Percentiles rank a stretch among this genome's conserved stretches.
These are phyloP conservation scores for Elsinoe ampelina DNA, from an alignment of 2,329 filamentous ascomycete genomes.

Conservation along the genomic window DNA sequence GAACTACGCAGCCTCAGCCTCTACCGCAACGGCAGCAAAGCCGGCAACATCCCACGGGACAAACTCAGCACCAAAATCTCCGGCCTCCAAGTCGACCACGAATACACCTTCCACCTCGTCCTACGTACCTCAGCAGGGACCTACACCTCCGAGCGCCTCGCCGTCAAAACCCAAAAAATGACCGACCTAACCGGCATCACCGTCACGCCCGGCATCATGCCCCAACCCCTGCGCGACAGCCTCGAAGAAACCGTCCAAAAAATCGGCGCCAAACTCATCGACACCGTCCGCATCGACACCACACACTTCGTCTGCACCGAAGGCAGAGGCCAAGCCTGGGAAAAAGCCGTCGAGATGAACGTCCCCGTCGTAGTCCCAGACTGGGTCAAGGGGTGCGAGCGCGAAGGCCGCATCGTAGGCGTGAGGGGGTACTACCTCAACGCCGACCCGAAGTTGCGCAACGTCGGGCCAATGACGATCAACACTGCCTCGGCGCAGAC, in stretches of 20 bases:
- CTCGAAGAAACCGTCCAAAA: slow-evolving; percentile 68
- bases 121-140: slow-evolving; percentile 85
- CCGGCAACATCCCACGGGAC: slow-evolving; percentile 83
- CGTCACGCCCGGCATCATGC: slow-evolving; percentile 81
- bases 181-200: slow-evolving; percentile 93
- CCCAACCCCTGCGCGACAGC: slow-evolving; percentile 60
- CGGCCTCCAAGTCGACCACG: slow-evolving; percentile 88
- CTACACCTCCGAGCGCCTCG: slow-evolving; percentile 71
- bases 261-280: slow-evolving; percentile 86
- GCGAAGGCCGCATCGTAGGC: slow-evolving; percentile 82
- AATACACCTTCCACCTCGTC: slow-evolving; percentile 90
- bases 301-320: slow-evolving; percentile 98
- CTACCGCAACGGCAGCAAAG: slow-evolving; percentile 94
- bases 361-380: slow-evolving; percentile 94
- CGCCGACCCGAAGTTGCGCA: slow-evolving; percentile 59
- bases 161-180: slow-evolving; percentile 94
- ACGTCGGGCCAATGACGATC: slow-evolving; percentile 34
- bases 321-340: slow-evolving; percentile 80
- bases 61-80: slow-evolving; percentile 96
- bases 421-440: slow-evolving; percentile 95
- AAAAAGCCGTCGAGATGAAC: slow-evolving; percentile 95
- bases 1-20: slow-evolving; percentile 81
- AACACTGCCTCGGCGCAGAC: slow-evolving; percentile 19
- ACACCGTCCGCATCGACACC: slow-evolving; percentile 87
- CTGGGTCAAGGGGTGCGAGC: slow-evolving; percentile 95